Base-by-base conservation (phyloP, 495 filamentous ascomycete species). In the Trypethelium eluteriae region DNA sequence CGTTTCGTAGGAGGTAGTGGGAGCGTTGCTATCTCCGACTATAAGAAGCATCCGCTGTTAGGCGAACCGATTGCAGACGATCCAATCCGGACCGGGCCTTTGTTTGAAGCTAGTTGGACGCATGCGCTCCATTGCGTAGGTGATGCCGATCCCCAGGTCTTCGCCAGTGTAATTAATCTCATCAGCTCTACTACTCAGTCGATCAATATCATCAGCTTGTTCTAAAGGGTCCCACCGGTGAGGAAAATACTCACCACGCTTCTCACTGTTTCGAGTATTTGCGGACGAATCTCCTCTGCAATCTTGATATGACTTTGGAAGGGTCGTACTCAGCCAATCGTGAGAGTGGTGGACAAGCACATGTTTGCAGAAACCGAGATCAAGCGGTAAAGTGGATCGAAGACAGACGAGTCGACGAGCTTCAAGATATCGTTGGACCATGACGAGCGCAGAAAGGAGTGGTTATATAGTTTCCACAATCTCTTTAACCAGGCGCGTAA, bases 181-280 rank as follows among this genome's bases (percentile, higher is more conserved):
- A 46, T 46, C 41, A 46, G 41, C 61, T 75, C 12, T 75, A 75
- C 46, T 75, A 75, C 66, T 66, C 67, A 25, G 70, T 75, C 3
- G 74, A 75, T 61, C 67, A 63, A 16, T 75, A 75, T 53, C 74
- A 75, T 46, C 72, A 74, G 57, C 67, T 75, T 0, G 68, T 73
- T 4, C 59, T 73, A 50, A 69, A 70, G 46, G 67, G 68, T 36
- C 62, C 49, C 5, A 64, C 66, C 9, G 70, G 68, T 2, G 68
- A 72, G 47, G 53, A 71, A 62, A 74, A 75, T 44, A 69, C 72
- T 18, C 66, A 71, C 38, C 74, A 75, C 47, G 74, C 74, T 6
- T 67, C 69, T 9, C 72, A 75, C 50, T 75, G 74, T 49, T 75
- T 75, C 38, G 74, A 75, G 65, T 75, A 75, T 67, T 57, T 75